These are phyloP conservation scores for Maudiozyma serrabonitensis DNA, from an alignment of 805 yeast genomes.

Conservation along the genomic window DNA sequence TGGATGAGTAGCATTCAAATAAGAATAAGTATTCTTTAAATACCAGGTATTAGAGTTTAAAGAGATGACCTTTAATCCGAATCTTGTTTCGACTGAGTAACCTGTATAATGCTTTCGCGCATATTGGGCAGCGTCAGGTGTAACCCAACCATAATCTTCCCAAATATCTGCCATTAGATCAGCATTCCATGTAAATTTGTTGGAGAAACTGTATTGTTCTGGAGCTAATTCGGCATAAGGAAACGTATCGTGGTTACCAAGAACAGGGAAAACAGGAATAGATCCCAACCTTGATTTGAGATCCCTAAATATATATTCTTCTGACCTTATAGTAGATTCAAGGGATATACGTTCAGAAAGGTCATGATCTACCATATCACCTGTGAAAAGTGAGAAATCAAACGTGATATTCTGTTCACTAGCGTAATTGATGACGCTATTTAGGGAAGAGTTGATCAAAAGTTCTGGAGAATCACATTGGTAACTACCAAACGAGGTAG, in stretches of 20 bases:
- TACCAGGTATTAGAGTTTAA: background rate
- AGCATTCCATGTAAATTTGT: background rate
- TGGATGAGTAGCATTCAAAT: background rate
- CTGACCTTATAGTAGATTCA: background rate
- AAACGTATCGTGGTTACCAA: background rate
- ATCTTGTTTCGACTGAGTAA: background rate
- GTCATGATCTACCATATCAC: background rate
- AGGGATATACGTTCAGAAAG: background rate
- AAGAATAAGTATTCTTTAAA: background rate
- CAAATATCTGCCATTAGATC: background rate
- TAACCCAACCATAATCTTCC: background rate
- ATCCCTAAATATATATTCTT: background rate
- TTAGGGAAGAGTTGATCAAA: background rate
- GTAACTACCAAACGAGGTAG: background rate
- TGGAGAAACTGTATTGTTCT: background rate
- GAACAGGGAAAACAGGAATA: background rate
- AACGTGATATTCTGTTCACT: background rate
- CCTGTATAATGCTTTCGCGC: background rate
- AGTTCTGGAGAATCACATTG: background rate
- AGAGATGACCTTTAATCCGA: background rate
- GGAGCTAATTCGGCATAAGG: background rate
- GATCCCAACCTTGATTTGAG: background rate
- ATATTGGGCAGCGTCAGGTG: background rate
- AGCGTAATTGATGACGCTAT: background rate
- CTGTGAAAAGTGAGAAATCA: background rate